A percentile compares a stretch with the other conserved stretches of the same genome.
phyloP scores from a whole-genome alignment of 352 stramenopile species.

The Aphanomyces astaci region DNA sequence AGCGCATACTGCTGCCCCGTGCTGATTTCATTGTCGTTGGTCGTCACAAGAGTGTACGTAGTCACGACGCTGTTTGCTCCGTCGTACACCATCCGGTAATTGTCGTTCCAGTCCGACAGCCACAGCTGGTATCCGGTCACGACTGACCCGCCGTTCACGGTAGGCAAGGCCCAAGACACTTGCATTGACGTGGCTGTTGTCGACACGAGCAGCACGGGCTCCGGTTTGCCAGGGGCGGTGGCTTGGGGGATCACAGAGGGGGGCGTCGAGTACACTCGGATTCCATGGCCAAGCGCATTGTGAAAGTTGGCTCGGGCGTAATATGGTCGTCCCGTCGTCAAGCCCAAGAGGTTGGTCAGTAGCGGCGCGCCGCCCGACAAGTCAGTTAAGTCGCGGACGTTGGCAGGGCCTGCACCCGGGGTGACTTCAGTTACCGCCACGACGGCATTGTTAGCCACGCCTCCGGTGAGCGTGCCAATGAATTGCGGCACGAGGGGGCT shows the following conservation, averaged over 20 bases:
- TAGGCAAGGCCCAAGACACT: conserved; percentile 85
- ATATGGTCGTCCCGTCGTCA: conserved; percentile 84
- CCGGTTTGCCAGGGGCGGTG: conserved; percentile 76
- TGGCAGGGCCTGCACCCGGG: conserved; percentile 41
- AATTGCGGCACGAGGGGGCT: conserved; percentile 38
- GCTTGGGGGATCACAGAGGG: conserved; percentile 80
- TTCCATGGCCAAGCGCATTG: conserved; percentile 82
- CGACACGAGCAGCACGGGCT: conserved; percentile 78
- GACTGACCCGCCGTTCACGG: conserved; percentile 82
- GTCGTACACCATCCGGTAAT: conserved; percentile 90
- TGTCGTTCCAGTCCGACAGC: conserved; percentile 91
- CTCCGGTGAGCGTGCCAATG: conserved; percentile 39
- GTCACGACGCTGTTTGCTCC: conserved; percentile 74
- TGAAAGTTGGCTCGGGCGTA: conserved; percentile 88
- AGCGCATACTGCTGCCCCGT: conserved; percentile 89
- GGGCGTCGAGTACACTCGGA: conserved; percentile 54
- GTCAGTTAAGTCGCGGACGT: conserved; percentile 57
- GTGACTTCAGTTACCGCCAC: conserved; percentile 46
- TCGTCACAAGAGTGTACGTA: conserved; percentile 66
- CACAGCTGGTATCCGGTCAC: conserved; percentile 94
- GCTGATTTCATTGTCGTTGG: conserved; percentile 83
- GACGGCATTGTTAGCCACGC: conserved; percentile 31
- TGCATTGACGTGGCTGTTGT: conserved; percentile 88
- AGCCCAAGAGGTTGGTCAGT: conserved; percentile 43
- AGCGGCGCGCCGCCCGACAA: conserved; percentile 69